Conservation (phyloP, 371 early-diverging fungal genomes). For the Zancudomyces culisetae region DNA sequence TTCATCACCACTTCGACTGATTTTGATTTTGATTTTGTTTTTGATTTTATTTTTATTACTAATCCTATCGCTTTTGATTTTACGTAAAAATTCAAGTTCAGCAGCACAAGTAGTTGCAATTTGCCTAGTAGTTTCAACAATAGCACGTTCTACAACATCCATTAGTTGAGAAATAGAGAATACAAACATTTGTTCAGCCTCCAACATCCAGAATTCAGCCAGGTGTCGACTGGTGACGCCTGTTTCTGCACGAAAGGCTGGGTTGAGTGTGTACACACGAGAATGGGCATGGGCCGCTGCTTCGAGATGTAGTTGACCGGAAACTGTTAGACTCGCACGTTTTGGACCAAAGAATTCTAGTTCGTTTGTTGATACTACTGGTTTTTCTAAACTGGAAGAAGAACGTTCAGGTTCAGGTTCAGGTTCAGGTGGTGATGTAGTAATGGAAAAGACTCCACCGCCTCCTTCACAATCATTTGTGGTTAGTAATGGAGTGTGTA, state of each 20-base stretch:
- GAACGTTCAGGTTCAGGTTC: too few relatives aligned
- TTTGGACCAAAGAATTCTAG: slow-evolving; percentile 60
- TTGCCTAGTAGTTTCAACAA: slow-evolving; percentile 11
- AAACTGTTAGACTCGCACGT: slow-evolving; percentile 69
- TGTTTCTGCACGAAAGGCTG: slow-evolving; percentile 76
- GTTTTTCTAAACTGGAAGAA: too few relatives aligned
- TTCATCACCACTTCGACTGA: too few relatives aligned
- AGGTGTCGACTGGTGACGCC: slow-evolving; percentile 67
- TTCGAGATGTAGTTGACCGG: slow-evolving; percentile 78
- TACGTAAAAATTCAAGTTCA: slow-evolving; percentile 14
- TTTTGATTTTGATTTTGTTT: too few relatives aligned
- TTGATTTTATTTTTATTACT: too few relatives aligned
- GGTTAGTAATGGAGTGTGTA: slow-evolving; percentile 73
- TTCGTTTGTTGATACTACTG: slow-evolving; percentile 21
- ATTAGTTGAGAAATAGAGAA: slow-evolving; percentile 19
- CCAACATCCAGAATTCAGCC: slow-evolving; percentile 92
- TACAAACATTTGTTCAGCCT: slow-evolving; percentile 71
- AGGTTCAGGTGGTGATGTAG: neutral
- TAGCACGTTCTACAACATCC: slow-evolving; percentile 26
- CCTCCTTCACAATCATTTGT: slow-evolving; percentile 85
- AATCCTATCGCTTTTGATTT: too few relatives aligned
- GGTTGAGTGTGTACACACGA: slow-evolving; percentile 72
- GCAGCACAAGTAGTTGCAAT: slow-evolving; percentile 7
- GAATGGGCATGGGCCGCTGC: slow-evolving; percentile 49
- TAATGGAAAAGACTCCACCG: slow-evolving; percentile 56